A percentile compares a stretch with the other conserved stretches of the same genome.
Conservation (phyloP, 1,139 yeast genomes). For the Arxiozyma slooffiae region DNA sequence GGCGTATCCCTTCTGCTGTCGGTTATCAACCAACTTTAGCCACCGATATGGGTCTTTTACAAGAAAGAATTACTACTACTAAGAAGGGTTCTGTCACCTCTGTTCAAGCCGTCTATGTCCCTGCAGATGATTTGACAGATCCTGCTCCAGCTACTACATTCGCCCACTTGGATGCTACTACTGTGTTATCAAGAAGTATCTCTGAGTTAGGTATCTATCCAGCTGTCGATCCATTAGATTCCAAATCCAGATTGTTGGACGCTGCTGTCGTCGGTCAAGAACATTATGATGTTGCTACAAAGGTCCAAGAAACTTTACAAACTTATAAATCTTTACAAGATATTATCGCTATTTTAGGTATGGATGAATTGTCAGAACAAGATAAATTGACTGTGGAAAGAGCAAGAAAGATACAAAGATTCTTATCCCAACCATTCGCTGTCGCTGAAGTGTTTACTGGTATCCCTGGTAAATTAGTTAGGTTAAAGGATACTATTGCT, state of each 20-base stretch:
- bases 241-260: conserved; percentile 97
- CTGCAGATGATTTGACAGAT: conserved; percentile 99
- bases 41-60: conserved; percentile 99
- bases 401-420: conserved; percentile 99
- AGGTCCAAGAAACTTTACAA: conserved; percentile 96
- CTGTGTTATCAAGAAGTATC: conserved; percentile 98
- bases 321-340: conserved; percentile 99
- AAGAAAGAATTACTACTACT: conserved; percentile 99
- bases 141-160: conserved; percentile 99
- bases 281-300: conserved; percentile 91
- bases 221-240: conserved; percentile 99
- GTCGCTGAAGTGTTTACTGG: conserved; percentile 99
- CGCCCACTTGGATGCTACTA: conserved; percentile 99
- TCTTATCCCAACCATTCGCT: conserved; percentile 99
- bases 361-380: conserved; percentile 98
- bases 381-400: conserved; percentile 99
- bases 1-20: conserved; percentile 99
- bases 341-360: conserved; percentile 99
- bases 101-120: conserved; percentile 99
- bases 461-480: conserved; percentile 94
- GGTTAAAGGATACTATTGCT: conserved; percentile 86
- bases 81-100: conserved; percentile 99
- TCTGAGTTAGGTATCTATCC: conserved; percentile 99
- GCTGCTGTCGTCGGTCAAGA: conserved; percentile 96
- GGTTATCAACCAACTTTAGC: conserved; percentile 99